phyloP scores from a whole-genome alignment of 768 basidiomycete species.

The Tulasnella sp. region DNA sequence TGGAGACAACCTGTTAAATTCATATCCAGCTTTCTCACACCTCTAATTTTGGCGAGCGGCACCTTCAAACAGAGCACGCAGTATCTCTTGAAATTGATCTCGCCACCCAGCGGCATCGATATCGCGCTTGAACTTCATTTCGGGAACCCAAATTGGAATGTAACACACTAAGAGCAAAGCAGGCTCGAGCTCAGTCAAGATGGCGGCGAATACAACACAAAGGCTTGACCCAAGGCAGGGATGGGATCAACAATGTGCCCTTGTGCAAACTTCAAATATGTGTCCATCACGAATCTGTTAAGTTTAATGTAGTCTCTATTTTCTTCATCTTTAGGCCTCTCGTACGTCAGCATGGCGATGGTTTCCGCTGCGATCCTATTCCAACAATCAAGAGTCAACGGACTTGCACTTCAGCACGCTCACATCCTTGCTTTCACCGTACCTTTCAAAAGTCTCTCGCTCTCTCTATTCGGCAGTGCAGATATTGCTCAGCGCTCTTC shows the following conservation, averaged over 20 bases:
- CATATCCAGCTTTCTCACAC: too few species aligned
- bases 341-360: neutral
- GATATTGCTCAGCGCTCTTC: neutral
- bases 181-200: too few species aligned
- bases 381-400: too few species aligned
- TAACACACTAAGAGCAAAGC: neutral
- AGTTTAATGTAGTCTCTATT: neutral
- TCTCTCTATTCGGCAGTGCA: neutral
- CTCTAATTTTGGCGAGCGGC: too few species aligned
- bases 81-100: neutral
- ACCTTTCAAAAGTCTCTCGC: neutral
- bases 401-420: too few species aligned
- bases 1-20: too few species aligned
- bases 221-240: neutral
- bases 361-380: neutral
- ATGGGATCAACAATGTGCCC: neutral
- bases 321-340: neutral
- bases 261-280: neutral
- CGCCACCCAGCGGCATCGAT: neutral
- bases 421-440: too few species aligned
- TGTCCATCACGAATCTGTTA: neutral
- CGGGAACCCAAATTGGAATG: neutral
- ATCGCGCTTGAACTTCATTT: constrained; percentile 1
- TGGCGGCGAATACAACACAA: neutral
- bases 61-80: neutral